Evolutionary conservation across 2,329 filamentous ascomycete species (phyloP), one percentile per base, ranked within the genome.

Genomic region (Ophiostoma ips): DNA sequence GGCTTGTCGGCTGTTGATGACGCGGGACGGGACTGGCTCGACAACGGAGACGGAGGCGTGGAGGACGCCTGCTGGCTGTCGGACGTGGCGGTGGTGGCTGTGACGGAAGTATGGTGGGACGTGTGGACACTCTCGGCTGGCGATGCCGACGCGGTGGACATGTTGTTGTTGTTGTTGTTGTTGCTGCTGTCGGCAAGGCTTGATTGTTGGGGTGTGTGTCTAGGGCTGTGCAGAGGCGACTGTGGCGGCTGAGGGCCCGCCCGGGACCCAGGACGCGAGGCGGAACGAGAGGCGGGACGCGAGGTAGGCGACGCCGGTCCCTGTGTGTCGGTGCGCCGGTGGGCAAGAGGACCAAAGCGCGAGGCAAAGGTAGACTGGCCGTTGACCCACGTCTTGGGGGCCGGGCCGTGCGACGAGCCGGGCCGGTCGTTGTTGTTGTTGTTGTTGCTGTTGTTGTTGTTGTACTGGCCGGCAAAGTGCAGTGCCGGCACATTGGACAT

Each of bases 321-420:
- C 15, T 43, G 12, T 13, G 49, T 19, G 46, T 19, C 46, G 41
- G 30, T 13, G 38, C 44, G 57, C 10, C 47, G 52, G 57, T 66
- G 47, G 18, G n/a, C n/a, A 28, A 15, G 13, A 7, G 50, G 15
- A 56, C 55, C 52, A 70, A 71, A 36, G 13, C 19, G 31, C 51
- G 72, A 68, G 31, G 71, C 64, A 12, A 73, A 68, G n/a, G 75
- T 63, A 0, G 72, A 69, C 45, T 34, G 34, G 16, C 49, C 24
- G 52, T 70, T 71, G 7, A 70, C 63, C 64, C 68, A 70, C 5
- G 65, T 62, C 50, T 65, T 68, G 41, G 61, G 64, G 5, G 61
- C 4, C 53, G 59, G 5, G 62, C 60, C 13, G 63, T 69, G 13
- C 59, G 65, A 12, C 64, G 68, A 51, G 46, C 55, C 50, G 4